phyloP scores from a whole-genome alignment of 192 early-diverging fungal genomes.

The Geranomyces michiganensis region DNA sequence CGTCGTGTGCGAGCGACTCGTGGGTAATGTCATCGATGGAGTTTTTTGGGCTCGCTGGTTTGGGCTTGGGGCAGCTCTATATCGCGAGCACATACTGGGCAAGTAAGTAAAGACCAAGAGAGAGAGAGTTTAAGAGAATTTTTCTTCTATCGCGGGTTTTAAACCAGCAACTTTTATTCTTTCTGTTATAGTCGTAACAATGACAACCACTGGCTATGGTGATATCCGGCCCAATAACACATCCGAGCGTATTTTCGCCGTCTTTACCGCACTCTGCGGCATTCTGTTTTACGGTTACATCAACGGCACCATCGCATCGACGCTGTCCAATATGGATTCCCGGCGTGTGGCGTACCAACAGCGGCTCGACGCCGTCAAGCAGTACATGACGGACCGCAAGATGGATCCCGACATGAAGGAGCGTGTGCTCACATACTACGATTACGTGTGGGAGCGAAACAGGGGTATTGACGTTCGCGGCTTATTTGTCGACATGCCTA shows the following conservation, averaged over 20 bases:
- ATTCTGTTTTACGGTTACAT: conserved; percentile 57
- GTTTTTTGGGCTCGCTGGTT: not conserved
- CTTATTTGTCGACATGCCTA: conserved; percentile 57
- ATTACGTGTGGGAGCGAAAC: conserved; percentile 61
- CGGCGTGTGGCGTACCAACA: conserved; percentile 55
- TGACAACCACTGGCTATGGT: conserved; percentile 58
- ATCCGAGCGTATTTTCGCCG: conserved; percentile 47
- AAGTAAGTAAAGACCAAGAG: conserved; percentile 24
- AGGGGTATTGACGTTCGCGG: conserved; percentile 54
- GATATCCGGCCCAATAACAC: conserved; percentile 53
- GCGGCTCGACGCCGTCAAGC: conserved; percentile 53
- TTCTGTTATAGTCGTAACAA: conserved; percentile 45
- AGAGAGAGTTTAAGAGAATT: not conserved
- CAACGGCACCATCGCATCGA: conserved; percentile 57
- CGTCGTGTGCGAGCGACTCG: conserved; percentile 33
- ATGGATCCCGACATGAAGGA: conserved; percentile 60
- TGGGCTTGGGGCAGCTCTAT: conserved; percentile 38
- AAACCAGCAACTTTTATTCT: not conserved
- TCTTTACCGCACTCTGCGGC: conserved; percentile 46
- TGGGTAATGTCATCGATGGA: conserved; percentile 29
- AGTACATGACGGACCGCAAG: conserved; percentile 56
- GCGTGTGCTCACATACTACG: conserved; percentile 55
- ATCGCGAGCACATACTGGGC: conserved; percentile 51
- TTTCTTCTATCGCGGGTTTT: too few relatives aligned
- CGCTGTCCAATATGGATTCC: conserved; percentile 60